Percentiles rank a stretch among this genome's conserved stretches.
Evolutionary conservation across 1,284 basidiomycete species (phyloP).

Genomic region (Pascua sp.): DNA sequence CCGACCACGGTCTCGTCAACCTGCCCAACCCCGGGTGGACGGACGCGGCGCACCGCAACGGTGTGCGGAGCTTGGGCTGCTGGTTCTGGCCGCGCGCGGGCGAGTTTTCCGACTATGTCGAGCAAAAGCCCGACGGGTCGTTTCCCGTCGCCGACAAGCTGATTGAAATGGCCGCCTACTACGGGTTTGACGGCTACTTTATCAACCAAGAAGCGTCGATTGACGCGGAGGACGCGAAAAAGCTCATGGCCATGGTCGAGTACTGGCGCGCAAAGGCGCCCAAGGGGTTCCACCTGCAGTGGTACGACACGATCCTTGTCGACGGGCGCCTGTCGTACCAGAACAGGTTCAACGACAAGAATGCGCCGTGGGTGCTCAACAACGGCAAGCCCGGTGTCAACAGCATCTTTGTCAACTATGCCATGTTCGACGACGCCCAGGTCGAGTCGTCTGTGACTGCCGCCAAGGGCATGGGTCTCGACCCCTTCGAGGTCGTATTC

Average conservation of each 20-base stretch:
- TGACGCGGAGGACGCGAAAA: neutral
- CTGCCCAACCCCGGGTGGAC: neutral
- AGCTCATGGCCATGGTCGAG: neutral
- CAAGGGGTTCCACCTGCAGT: slow-evolving; percentile 1
- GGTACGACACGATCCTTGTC: neutral
- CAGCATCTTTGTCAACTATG: neutral
- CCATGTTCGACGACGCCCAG: neutral
- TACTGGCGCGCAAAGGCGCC: slow-evolving; percentile 1
- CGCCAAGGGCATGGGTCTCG: neutral
- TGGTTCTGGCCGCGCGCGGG: neutral
- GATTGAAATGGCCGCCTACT: neutral
- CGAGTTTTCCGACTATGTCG: neutral
- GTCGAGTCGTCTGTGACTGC: neutral
- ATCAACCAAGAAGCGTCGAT: neutral
- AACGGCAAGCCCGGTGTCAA: neutral
- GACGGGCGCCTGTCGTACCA: neutral
- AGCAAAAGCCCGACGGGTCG: neutral
- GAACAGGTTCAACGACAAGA: neutral
- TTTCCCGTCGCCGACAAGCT: neutral
- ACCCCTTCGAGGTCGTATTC: neutral
- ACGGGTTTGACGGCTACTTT: slow-evolving; percentile 1
- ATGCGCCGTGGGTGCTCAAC: neutral
- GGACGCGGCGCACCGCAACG: neutral
- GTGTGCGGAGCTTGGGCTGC: neutral
- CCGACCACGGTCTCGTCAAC: neutral